These are phyloP conservation scores for Fusarium floridanum DNA, from an alignment of 2,329 filamentous ascomycete species.

Conservation along the genomic window DNA sequence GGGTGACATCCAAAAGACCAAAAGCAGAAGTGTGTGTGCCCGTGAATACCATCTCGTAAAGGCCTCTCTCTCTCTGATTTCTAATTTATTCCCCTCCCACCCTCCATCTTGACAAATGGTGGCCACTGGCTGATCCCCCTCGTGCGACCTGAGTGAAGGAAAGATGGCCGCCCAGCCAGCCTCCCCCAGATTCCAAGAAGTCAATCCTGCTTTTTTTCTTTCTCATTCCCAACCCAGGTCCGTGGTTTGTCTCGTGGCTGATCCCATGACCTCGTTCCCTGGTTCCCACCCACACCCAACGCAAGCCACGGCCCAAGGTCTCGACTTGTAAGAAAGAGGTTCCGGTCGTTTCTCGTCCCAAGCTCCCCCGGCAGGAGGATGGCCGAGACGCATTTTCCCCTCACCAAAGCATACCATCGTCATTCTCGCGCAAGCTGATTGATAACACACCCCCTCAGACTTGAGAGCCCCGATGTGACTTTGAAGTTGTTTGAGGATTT, in stretches of 20 bases:
- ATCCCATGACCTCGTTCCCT: constrained; percentile 31
- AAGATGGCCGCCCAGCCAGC: constrained; percentile 2
- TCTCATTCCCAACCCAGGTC: constrained; percentile 8
- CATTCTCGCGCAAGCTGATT: constrained; percentile 17
- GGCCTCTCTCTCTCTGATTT: constrained; percentile 8
- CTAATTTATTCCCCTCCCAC: constrained; percentile 19
- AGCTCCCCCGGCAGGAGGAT: neutral
- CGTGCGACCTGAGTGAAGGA: constrained; percentile 7
- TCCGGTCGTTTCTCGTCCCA: neutral
- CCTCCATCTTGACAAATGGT: neutral
- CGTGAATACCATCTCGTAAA: neutral
- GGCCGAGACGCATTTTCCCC: constrained; percentile 1
- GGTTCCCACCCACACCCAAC: constrained; percentile 1
- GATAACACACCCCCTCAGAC: constrained; percentile 14
- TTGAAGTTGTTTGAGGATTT: neutral
- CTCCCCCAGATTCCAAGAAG: constrained; percentile 25
- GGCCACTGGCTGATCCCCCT: neutral
- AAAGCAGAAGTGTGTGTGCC: neutral
- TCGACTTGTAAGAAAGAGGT: constrained; percentile 3
- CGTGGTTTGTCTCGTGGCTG: constrained; percentile 19
- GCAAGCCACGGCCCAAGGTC: constrained; percentile 19
- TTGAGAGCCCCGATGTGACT: constrained; percentile 4
- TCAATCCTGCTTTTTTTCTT: constrained; percentile 35
- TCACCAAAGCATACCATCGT: neutral
- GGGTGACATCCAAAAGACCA: constrained; percentile 29